These are phyloP conservation scores for Rhexocercosporidium sp. DNA, from an alignment of 2,329 filamentous ascomycete genomes.

Conservation along the genomic window DNA sequence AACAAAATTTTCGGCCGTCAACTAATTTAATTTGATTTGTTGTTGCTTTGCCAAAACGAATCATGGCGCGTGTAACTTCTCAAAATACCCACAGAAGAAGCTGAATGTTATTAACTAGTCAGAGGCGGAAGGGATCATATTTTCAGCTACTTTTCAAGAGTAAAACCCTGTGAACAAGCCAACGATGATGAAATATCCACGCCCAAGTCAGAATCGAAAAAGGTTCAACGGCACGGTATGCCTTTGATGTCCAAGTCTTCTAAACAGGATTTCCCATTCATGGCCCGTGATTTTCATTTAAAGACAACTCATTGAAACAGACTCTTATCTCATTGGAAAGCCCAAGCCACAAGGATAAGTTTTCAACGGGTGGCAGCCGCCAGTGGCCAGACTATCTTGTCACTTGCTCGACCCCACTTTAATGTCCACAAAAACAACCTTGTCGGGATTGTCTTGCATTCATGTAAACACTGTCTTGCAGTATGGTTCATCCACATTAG, in stretches of 20 bases:
- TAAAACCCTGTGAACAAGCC: not conserved
- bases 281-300: not conserved
- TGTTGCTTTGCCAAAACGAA: no score
- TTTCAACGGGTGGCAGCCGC: not conserved
- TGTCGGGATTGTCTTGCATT: not conserved
- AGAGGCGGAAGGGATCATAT: not conserved
- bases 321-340: no score
- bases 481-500: not conserved
- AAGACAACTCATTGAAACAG: no score
- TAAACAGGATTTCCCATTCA: not conserved
- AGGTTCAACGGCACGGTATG: not conserved
- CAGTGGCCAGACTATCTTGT: not conserved
- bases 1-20: no score
- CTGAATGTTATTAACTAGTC: no score
- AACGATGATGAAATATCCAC: not conserved
- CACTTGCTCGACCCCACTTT: not conserved
- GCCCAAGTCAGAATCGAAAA: not conserved
- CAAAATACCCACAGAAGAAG: not conserved
- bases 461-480: no score
- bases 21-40: no score
- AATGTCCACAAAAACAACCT: not conserved
- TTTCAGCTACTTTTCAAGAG: not conserved
- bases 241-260: not conserved
- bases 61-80: not conserved
- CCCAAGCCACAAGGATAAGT: no score